These are phyloP conservation scores for Rosa persica DNA, from an alignment of 306 rosid genomes.

Conservation along the genomic window DNA sequence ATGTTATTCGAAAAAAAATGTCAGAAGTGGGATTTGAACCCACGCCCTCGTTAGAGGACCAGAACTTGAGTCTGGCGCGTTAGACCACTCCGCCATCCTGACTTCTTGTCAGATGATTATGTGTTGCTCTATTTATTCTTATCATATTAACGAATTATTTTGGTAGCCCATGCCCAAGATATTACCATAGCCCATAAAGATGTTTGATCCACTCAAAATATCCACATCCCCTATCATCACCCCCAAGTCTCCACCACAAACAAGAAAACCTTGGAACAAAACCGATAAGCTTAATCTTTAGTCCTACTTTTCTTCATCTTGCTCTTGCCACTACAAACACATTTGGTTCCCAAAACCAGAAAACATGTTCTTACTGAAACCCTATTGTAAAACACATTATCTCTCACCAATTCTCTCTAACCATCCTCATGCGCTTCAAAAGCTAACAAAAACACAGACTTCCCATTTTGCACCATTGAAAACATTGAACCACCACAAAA, in stretches of 20 bases:
- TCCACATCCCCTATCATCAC: neutral
- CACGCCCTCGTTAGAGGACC: conserved; percentile 16
- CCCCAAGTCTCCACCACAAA: conserved; percentile 18
- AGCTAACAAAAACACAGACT: conserved; percentile 2
- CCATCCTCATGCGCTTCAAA: conserved; percentile 30
- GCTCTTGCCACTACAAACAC: neutral
- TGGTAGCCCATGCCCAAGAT: neutral
- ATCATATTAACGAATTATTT: no score
- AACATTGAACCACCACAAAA: neutral
- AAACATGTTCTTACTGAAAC: conserved; percentile 46
- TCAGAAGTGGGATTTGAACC: conserved; percentile 16
- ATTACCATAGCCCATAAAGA: neutral
- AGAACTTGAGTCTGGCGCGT: conserved; percentile 17
- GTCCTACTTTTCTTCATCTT: neutral
- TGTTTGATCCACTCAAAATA: neutral
- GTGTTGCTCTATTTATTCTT: fast-evolving
- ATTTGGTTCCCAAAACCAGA: neutral
- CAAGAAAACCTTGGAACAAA: neutral
- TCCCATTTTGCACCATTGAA: conserved; percentile 5
- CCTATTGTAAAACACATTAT: conserved; percentile 29
- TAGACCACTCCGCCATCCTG: conserved; percentile 8
- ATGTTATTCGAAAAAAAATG: neutral
- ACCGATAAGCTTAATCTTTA: conserved; percentile 20
- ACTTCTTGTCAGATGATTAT: neutral
- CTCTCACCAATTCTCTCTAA: conserved; percentile 30